These are phyloP conservation scores for Zarea fungicola DNA, from an alignment of 2,329 filamentous ascomycete genomes.

Conservation along the genomic window DNA sequence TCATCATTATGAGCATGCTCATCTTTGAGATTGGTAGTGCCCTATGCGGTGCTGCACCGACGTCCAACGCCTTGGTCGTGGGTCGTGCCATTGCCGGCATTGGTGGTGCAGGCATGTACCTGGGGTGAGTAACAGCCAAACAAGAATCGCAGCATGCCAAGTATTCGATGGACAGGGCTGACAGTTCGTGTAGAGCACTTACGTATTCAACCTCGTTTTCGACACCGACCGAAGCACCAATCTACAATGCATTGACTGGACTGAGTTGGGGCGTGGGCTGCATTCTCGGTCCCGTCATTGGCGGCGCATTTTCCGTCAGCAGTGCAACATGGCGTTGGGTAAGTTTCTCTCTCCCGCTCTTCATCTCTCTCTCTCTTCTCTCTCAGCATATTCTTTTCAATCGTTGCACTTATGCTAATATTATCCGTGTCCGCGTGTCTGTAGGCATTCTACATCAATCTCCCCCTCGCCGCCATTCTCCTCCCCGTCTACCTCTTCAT, in stretches of 20 bases:
- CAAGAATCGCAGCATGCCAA: background rate
- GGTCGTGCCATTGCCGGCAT: slow-evolving; percentile 37
- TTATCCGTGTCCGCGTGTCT: too few species aligned
- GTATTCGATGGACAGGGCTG: slow-evolving; percentile 9
- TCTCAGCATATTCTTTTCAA: background rate
- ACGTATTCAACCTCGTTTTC: background rate
- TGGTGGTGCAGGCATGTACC: slow-evolving; percentile 36
- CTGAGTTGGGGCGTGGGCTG: slow-evolving; percentile 39
- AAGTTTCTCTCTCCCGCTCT: too few species aligned
- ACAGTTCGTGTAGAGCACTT: background rate
- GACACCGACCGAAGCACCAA: background rate
- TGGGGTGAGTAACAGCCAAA: slow-evolving; percentile 18
- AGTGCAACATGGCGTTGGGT: slow-evolving; percentile 37
- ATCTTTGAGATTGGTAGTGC: slow-evolving; percentile 24
- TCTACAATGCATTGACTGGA: background rate
- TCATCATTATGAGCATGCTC: slow-evolving; percentile 21
- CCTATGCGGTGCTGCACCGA: slow-evolving; percentile 34
- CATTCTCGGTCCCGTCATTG: slow-evolving; percentile 42
- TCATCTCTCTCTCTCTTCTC: background rate
- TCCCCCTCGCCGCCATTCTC: slow-evolving; percentile 36
- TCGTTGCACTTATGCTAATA: too few species aligned
- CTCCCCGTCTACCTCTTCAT: slow-evolving; percentile 23
- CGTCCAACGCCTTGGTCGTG: slow-evolving; percentile 37
- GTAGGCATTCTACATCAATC: slow-evolving; percentile 38
- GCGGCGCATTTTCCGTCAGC: slow-evolving; percentile 35